Base-by-base conservation (phyloP, 192 early-diverging fungal genomes). In the Physocladia obscura region DNA sequence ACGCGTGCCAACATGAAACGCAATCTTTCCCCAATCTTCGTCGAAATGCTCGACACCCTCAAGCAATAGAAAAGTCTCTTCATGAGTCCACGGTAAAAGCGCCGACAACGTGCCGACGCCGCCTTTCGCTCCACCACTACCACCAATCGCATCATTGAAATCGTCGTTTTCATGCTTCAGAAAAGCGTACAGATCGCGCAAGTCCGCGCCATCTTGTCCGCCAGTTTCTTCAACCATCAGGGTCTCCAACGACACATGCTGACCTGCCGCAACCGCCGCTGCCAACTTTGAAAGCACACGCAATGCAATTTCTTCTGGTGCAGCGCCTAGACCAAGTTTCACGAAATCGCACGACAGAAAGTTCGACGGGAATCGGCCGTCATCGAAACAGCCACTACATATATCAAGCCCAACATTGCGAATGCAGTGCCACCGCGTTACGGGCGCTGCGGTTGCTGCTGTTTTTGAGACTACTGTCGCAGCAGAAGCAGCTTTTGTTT, bases 11-110 rank as follows among this genome's bases (percentile, higher is more conserved):
- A 99, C 93, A 67, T 96, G 93, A 56, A 94, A 94, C 34, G 95
- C 88, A 39, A 99, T 87, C 39, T 87, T 83, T 57, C 87, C 82
- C 97, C 97, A 99, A 71, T 97, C 93, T 49, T 95, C 91, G 36
- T 94, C 91, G 78, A 84, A 97, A 83, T 93, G 82, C 74, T 99
- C 97, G 13, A 99, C 76, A 0, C 88, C 97, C 80, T 99, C 97
- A 31, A 98, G 75, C 38, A 99, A 74, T 31, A 92, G 76, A 32
- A 97, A 78, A 11, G 84, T 90, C 74, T 99, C 97, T 77, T 93
- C 87, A 48, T 94, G 89, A 2, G 84, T 87, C 97, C 97, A 99
- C 92, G 49, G 57, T 5, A 60, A 32, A 15, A 48, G 63, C 21
- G 13, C 17, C 21, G 5, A 8, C 11, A 15, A 27, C 15, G 2